Evolutionary conservation across 768 basidiomycete species (phyloP).

Genomic region (Pulveroboletus sp.): DNA sequence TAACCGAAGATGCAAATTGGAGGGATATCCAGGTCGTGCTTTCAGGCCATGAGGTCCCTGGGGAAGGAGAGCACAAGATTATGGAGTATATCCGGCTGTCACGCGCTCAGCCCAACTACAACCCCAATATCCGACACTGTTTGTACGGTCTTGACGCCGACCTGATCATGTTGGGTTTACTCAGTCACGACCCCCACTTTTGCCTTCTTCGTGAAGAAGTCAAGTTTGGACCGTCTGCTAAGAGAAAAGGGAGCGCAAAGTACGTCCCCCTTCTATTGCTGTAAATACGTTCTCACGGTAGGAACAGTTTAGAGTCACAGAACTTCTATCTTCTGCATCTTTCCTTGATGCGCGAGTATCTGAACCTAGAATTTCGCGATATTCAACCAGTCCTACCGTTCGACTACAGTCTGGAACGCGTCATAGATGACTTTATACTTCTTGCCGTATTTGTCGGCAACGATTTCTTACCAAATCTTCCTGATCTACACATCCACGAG

Average conservation of each 20-base stretch:
- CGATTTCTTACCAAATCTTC: slow-evolving; percentile 94
- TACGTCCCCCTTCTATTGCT: slow-evolving; percentile 21
- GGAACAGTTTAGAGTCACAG: slow-evolving; percentile 58
- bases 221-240: slow-evolving; percentile 83
- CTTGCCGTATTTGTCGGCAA: slow-evolving; percentile 97
- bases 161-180: slow-evolving; percentile 93
- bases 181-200: slow-evolving; percentile 98
- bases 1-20: slow-evolving; percentile 96
- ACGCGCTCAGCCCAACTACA: slow-evolving; percentile 93
- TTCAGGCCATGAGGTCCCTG: slow-evolving; percentile 96
- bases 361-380: slow-evolving; percentile 89
- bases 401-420: slow-evolving; percentile 82
- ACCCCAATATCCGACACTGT: slow-evolving; percentile 96
- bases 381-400: slow-evolving; percentile 68
- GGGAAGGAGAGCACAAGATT: slow-evolving; percentile 99
- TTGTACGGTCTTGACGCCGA: slow-evolving; percentile 98
- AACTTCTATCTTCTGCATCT: slow-evolving; percentile 96
- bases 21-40: slow-evolving; percentile 86
- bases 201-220: slow-evolving; percentile 97
- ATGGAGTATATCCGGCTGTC: slow-evolving; percentile 98
- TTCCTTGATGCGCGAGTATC: slow-evolving; percentile 92
- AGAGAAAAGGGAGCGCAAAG: slow-evolving; percentile 65
- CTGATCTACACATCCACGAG: slow-evolving; percentile 96
- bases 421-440: slow-evolving; percentile 97
- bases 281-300: slow-evolving; percentile 7